phyloP scores from a whole-genome alignment of 768 basidiomycete species.

The Polyporus arcularius region DNA sequence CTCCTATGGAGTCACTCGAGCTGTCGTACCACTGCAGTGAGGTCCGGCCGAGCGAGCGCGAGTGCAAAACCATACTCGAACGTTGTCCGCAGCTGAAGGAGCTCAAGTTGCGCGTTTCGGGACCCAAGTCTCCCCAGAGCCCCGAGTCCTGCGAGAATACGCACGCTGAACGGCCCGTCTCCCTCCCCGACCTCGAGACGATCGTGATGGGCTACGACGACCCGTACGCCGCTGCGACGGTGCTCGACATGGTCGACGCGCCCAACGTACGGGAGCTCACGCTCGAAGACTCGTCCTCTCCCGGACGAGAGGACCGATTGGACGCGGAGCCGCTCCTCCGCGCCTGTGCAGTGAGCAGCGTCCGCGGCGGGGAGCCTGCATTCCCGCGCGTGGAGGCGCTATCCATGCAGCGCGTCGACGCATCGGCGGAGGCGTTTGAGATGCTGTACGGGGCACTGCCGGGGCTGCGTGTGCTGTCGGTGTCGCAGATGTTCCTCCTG shows the following conservation, averaged over 20 bases:
- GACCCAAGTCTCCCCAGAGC: conserved; percentile 30
- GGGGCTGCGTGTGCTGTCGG: conserved; percentile 23
- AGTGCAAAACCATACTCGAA: conserved; percentile 46
- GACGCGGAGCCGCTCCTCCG: conserved; percentile 31
- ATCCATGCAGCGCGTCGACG: conserved; percentile 39
- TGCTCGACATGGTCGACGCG: conserved; percentile 45
- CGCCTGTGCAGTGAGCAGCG: conserved; percentile 30
- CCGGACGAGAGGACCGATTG: conserved; percentile 42
- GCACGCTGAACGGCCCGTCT: conserved; percentile 26
- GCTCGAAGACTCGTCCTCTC: conserved; percentile 47
- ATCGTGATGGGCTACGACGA: conserved; percentile 49
- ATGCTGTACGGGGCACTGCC: conserved; percentile 22
- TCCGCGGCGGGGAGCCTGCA: conserved; percentile 20
- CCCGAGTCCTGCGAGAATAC: neutral
- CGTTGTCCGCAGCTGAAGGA: conserved; percentile 41
- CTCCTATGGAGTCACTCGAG: conserved; percentile 39
- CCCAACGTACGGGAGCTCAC: conserved; percentile 39
- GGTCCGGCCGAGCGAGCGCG: conserved; percentile 51
- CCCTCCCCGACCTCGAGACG: conserved; percentile 40
- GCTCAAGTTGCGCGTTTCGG: conserved; percentile 52
- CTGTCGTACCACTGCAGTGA: conserved; percentile 55
- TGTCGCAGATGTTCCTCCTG: conserved; percentile 20
- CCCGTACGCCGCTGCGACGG: conserved; percentile 35
- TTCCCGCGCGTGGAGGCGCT: conserved; percentile 41
- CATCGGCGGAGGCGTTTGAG: conserved; percentile 27